A percentile compares a stretch with the other conserved stretches of the same genome.
Evolutionary conservation across 345 rosid genomes (phyloP).

Genomic region (Ceriops tagal): DNA sequence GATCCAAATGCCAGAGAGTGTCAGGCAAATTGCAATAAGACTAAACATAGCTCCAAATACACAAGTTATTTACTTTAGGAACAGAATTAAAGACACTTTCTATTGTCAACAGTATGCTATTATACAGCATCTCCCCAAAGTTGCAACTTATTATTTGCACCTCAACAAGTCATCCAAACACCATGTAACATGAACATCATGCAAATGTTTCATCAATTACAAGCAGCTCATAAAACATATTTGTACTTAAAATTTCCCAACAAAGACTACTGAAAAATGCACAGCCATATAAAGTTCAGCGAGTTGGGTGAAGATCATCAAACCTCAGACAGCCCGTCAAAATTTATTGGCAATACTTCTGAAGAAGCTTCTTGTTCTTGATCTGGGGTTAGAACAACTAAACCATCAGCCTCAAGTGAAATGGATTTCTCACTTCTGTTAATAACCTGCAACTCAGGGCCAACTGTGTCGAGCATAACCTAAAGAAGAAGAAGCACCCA

Average conservation of each 20-base stretch:
- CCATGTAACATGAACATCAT: neutral
- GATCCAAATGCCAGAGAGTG: slow-evolving; percentile 17
- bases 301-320: neutral
- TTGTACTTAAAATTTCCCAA: too few species aligned
- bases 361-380: slow-evolving; percentile 78
- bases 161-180: too few species aligned
- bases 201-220: neutral
- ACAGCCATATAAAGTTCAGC: too few species aligned
- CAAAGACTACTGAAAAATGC: too few species aligned
- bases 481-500: slow-evolving; percentile 17
- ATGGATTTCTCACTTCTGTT: slow-evolving; percentile 72
- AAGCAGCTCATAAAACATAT: too few species aligned
- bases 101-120: neutral
- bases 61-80: neutral
- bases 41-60: neutral
- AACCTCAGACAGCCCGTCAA: slow-evolving; percentile 83
- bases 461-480: slow-evolving; percentile 97
- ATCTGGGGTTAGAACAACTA: slow-evolving; percentile 74
- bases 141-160: neutral
- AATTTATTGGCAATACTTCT: slow-evolving; percentile 84
- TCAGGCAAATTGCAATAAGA: neutral
- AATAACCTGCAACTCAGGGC: slow-evolving; percentile 87
- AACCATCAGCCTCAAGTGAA: slow-evolving; percentile 66
- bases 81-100: neutral
- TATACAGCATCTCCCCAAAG: neutral